phyloP scores from a whole-genome alignment of 805 yeast species.

The Lipomyces oligophaga region DNA sequence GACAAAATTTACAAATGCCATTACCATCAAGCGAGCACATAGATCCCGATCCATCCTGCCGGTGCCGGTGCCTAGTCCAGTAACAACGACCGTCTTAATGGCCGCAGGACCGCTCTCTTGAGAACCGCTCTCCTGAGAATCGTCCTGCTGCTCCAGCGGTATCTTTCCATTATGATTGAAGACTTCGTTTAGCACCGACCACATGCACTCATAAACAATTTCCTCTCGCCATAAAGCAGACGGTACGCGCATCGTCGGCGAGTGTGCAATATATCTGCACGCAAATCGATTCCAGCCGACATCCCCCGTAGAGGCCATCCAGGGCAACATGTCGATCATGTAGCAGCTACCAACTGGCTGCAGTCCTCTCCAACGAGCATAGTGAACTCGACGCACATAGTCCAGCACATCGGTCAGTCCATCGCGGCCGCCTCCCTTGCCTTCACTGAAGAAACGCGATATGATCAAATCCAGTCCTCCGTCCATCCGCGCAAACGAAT shows the following conservation, averaged over 20 bases:
- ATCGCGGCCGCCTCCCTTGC: background rate
- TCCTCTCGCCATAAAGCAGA: conserved; percentile 13
- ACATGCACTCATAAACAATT: conserved; percentile 26
- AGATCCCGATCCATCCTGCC: conserved; percentile 18
- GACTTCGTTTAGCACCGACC: conserved; percentile 23
- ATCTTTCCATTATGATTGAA: conserved; percentile 8
- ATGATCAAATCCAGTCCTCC: conserved; percentile 29
- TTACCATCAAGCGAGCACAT: conserved; percentile 26
- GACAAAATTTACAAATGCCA: conserved; percentile 23
- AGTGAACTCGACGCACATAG: conserved; percentile 16
- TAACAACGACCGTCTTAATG: conserved; percentile 15
- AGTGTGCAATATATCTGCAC: conserved; percentile 27
- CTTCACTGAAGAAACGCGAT: conserved; percentile 7
- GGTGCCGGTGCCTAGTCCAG: conserved; percentile 29
- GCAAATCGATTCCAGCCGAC: conserved; percentile 6
- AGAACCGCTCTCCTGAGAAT: background rate
- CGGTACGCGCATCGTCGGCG: conserved; percentile 30
- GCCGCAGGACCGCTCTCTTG: background rate
- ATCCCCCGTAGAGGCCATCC: conserved; percentile 4
- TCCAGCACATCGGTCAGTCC: conserved; percentile 3
- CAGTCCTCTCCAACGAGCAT: conserved; percentile 14
- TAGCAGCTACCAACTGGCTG: conserved; percentile 25
- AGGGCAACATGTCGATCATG: conserved; percentile 23
- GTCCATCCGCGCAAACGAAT: conserved; percentile 28
- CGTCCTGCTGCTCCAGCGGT: background rate